Evolutionary conservation across 805 yeast genomes (phyloP).

Genomic region (Kodamaea jinghongensis): DNA sequence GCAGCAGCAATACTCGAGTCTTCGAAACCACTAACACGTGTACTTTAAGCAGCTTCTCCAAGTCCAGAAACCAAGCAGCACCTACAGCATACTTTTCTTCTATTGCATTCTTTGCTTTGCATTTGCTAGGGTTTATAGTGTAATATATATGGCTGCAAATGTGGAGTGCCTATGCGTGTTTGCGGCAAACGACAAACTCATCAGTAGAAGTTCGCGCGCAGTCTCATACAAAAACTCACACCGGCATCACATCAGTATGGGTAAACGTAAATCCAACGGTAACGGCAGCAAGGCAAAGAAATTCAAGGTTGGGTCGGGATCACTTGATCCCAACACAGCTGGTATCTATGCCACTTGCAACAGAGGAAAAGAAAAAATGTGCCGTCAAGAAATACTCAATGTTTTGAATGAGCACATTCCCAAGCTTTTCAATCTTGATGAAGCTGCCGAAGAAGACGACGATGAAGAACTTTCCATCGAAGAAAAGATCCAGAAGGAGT

Average conservation of each 20-base stretch:
- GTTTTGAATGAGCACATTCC: constrained; percentile 46
- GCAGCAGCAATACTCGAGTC: no score
- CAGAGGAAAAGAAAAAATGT: constrained; percentile 72
- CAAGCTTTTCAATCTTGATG: constrained; percentile 28
- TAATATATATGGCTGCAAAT: background rate
- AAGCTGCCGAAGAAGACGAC: constrained; percentile 20
- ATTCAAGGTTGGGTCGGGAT: constrained; percentile 36
- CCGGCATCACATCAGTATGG: constrained; percentile 19
- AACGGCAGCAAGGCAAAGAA: constrained; percentile 31
- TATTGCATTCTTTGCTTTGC: no score
- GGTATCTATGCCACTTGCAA: constrained; percentile 91
- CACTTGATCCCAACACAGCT: constrained; percentile 76
- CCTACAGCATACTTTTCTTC: no score
- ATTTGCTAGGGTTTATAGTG: no score
- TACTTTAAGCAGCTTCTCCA: no score
- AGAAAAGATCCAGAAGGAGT: constrained; percentile 69
- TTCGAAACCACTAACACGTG: no score
- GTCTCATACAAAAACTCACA: no score
- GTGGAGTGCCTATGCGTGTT: background rate
- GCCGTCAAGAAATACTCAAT: constrained; percentile 67
- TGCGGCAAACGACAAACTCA: constrained; percentile 1
- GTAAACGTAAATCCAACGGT: constrained; percentile 25
- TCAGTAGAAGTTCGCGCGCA: background rate
- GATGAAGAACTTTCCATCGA: constrained; percentile 60
- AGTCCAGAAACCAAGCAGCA: no score